A percentile compares a stretch with the other conserved stretches of the same genome.
Evolutionary conservation across 352 stramenopile species (phyloP).

Genomic region (Globisporangium perplexum): DNA sequence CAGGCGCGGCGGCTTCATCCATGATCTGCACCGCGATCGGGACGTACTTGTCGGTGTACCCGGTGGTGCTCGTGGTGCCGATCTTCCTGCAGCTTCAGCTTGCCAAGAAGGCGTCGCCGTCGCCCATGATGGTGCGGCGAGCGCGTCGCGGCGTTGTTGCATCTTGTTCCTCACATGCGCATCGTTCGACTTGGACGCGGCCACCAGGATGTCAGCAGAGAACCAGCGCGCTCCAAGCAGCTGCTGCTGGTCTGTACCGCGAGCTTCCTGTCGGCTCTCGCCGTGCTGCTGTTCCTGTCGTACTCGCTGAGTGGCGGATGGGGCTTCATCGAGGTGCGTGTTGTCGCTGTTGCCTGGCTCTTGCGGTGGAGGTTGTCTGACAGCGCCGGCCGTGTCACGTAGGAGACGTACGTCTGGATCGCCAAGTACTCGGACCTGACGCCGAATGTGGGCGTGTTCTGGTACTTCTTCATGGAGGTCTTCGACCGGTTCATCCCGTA

Average conservation of each 20-base stretch:
- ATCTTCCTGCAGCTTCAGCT: conserved; percentile 39
- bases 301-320: conserved; percentile 44
- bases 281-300: conserved; percentile 48
- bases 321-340: conserved; percentile 51
- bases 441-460: conserved; percentile 82
- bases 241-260: conserved; percentile 5
- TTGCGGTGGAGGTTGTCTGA: neutral
- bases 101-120: conserved; percentile 12
- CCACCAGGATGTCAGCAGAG: neutral
- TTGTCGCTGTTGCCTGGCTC: neutral
- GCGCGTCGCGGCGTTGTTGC: no score
- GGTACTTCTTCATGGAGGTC: conserved; percentile 88
- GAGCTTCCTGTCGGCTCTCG: conserved; percentile 23
- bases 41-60: conserved; percentile 79
- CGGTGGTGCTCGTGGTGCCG: conserved; percentile 49
- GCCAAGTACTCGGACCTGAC: conserved; percentile 77
- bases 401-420: conserved; percentile 83
- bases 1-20: conserved; percentile 33
- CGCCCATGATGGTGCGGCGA: neutral
- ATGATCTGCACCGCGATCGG: conserved; percentile 51
- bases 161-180: neutral
- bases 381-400: no score
- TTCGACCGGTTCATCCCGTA: conserved; percentile 85
- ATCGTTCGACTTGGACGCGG: no score
- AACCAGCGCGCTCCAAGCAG: neutral